phyloP scores from a whole-genome alignment of 331 rosid species.

The Saraca asoca region DNA sequence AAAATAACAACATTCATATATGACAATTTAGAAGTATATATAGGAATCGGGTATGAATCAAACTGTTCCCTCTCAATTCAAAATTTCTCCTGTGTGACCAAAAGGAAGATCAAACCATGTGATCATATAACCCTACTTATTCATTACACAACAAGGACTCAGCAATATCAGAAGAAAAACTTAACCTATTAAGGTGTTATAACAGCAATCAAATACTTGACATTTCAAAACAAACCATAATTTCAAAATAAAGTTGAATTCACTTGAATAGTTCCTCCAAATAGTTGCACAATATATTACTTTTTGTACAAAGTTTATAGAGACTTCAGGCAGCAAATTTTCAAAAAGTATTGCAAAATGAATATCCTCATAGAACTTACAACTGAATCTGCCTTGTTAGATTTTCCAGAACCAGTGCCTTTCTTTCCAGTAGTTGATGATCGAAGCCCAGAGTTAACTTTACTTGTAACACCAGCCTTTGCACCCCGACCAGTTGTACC shows the following conservation, averaged over 20 bases:
- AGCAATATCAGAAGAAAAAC: neutral
- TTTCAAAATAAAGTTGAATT: neutral
- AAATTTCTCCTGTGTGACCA: neutral
- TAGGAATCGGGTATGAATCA: neutral
- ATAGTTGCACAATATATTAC: neutral
- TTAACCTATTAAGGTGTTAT: neutral
- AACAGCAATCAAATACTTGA: neutral
- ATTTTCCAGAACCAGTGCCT: slow-evolving; percentile 55
- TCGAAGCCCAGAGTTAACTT: slow-evolving; percentile 58
- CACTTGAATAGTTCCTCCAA: neutral
- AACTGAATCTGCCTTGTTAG: slow-evolving; percentile 39
- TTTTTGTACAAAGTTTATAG: neutral
- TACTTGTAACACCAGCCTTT: slow-evolving; percentile 59
- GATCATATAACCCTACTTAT: no score
- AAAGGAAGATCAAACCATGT: neutral
- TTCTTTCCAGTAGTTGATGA: slow-evolving; percentile 66
- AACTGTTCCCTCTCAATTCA: neutral
- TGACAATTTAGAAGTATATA: neutral
- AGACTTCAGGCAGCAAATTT: neutral
- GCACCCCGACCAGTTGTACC: slow-evolving; percentile 66
- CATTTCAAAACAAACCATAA: neutral
- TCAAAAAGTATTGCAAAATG: neutral
- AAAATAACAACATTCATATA: neutral
- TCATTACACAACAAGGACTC: neutral
- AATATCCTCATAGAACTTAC: slow-evolving; percentile 31